Conservation (phyloP, 768 basidiomycete genomes). For the Pisolithus orientalis region DNA sequence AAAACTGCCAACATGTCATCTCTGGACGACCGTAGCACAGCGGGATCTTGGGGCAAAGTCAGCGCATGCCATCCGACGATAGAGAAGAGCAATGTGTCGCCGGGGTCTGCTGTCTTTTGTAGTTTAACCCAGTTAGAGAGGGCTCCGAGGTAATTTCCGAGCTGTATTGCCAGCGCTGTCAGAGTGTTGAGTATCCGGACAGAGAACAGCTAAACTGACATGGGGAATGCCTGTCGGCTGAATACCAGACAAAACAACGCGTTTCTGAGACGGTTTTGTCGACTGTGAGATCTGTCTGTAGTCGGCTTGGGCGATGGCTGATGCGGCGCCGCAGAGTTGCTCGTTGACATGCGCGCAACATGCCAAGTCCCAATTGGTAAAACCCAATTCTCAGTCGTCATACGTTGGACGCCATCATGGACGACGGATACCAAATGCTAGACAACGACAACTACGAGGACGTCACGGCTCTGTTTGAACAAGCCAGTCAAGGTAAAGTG, state of each 20-base stretch:
- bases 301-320: neutral
- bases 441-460: conserved; percentile 59
- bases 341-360: too few relatives aligned
- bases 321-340: neutral
- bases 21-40: conserved; percentile 51
- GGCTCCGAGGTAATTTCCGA: conserved; percentile 93
- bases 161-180: conserved; percentile 33
- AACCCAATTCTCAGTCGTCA: neutral
- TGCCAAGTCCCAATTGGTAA: too few relatives aligned
- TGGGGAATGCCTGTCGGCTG: conserved; percentile 92
- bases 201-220: conserved; percentile 36
- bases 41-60: conserved; percentile 84
- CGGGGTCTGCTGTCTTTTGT: conserved; percentile 51
- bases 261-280: conserved; percentile 7
- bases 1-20: conserved; percentile 77
- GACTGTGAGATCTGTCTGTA: conserved; percentile 1
- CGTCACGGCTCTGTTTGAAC: conserved; percentile 51
- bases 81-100: conserved; percentile 71
- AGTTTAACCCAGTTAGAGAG: conserved; percentile 84
- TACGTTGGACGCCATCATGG: conserved; percentile 11
- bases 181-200: neutral
- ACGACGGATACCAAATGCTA: conserved; percentile 31
- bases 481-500: conserved; percentile 54
- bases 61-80: conserved; percentile 94
- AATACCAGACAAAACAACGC: conserved; percentile 81